A percentile compares a stretch with the other conserved stretches of the same genome.
Conservation (phyloP, 2,329 filamentous ascomycete species). For the Pseudonectria buxi region DNA sequence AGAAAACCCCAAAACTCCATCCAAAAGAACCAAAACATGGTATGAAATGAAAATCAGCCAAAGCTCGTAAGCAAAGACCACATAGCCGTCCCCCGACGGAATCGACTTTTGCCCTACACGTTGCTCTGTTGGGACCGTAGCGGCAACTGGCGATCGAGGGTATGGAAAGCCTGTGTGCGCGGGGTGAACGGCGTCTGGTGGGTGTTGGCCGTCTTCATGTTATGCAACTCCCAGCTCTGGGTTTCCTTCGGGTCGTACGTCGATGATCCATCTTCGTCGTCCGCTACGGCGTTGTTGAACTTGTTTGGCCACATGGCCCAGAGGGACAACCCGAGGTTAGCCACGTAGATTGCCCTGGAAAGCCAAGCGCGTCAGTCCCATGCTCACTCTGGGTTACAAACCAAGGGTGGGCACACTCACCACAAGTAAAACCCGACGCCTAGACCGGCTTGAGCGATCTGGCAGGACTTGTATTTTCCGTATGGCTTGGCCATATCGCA, state of each 20-base stretch:
- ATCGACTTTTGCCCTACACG: slow-evolving; percentile 10
- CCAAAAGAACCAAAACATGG: too few species aligned
- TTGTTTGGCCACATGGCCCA: slow-evolving; percentile 53
- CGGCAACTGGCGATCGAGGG: slow-evolving; percentile 52
- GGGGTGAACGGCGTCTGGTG: slow-evolving; percentile 50
- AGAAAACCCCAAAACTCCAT: too few species aligned
- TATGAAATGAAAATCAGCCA: too few species aligned
- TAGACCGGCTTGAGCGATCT: slow-evolving; percentile 61
- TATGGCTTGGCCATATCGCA: slow-evolving; percentile 55
- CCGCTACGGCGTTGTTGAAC: slow-evolving; percentile 39
- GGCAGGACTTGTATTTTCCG: slow-evolving; percentile 52
- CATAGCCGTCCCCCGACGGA: neutral
- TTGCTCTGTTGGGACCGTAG: slow-evolving; percentile 31
- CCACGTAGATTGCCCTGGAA: slow-evolving; percentile 50
- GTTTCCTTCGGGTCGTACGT: slow-evolving; percentile 32
- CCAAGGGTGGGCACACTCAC: slow-evolving; percentile 40
- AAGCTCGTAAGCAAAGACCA: too few species aligned
- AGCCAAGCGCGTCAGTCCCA: neutral
- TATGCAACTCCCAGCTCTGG: slow-evolving; percentile 52
- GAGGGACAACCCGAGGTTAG: slow-evolving; percentile 52
- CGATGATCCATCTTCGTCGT: slow-evolving; percentile 33
- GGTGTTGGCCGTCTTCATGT: slow-evolving; percentile 33
- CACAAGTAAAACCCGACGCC: slow-evolving; percentile 60
- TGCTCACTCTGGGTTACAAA: neutral
- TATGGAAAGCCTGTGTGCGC: slow-evolving; percentile 60